Evolutionary conservation across 805 yeast species (phyloP).

Genomic region (Teunomyces atbi): DNA sequence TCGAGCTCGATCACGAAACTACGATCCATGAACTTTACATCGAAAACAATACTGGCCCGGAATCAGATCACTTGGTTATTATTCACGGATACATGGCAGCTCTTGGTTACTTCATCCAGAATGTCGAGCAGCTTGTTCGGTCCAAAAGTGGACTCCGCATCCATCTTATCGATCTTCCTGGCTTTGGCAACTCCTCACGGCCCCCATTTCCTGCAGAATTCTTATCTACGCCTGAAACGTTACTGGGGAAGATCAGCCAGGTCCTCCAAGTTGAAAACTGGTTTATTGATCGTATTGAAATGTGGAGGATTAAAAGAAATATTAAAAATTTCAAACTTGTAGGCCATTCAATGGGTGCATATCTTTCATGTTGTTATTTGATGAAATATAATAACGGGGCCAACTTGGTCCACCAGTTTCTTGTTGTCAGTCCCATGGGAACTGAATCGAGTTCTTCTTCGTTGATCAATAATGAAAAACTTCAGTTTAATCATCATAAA

Average conservation of each 20-base stretch:
- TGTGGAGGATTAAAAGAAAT: conserved; percentile 29
- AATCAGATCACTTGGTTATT: conserved; percentile 25
- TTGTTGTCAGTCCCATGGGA: conserved; percentile 44
- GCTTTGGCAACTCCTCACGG: conserved; percentile 43
- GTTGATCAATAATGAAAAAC: conserved; percentile 28
- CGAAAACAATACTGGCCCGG: conserved; percentile 17
- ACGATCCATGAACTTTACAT: conserved; percentile 38
- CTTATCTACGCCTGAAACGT: conserved; percentile 18
- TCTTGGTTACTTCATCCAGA: conserved; percentile 39
- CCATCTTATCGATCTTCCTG: conserved; percentile 43
- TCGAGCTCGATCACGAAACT: conserved; percentile 24
- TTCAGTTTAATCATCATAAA: conserved; percentile 35
- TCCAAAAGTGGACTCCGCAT: conserved; percentile 31
- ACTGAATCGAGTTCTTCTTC: conserved; percentile 38
- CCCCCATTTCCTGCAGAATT: conserved; percentile 36
- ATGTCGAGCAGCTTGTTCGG: conserved; percentile 30
- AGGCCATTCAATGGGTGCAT: conserved; percentile 46
- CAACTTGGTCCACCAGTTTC: conserved; percentile 20
- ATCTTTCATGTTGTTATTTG: conserved; percentile 37
- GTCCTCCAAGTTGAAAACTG: conserved; percentile 35
- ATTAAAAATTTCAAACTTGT: conserved; percentile 29
- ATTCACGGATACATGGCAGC: conserved; percentile 49
- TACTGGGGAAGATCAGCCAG: conserved; percentile 28
- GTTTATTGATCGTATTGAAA: conserved; percentile 41
- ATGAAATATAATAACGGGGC: conserved; percentile 33